Conservation (phyloP, 768 basidiomycete species). For the Termitomyces sp. region DNA sequence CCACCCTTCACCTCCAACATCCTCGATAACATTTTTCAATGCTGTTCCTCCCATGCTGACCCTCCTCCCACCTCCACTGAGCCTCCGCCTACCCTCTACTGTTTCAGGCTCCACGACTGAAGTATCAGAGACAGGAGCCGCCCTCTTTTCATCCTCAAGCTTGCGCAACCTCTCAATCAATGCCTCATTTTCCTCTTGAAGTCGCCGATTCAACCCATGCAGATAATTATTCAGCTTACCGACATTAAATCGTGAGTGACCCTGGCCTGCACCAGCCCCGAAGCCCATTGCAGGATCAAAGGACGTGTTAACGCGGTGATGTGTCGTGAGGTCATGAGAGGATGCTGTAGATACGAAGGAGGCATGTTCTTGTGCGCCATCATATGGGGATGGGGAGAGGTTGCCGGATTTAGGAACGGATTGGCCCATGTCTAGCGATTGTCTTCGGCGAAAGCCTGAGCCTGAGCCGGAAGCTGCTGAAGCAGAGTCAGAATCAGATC, state of each 20-base stretch:
- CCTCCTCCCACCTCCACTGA: constrained; percentile 38
- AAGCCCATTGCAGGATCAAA: constrained; percentile 82
- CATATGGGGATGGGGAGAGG: constrained; percentile 39
- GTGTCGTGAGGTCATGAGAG: constrained; percentile 82
- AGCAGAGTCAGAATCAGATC: constrained; percentile 29
- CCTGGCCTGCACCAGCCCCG: constrained; percentile 56
- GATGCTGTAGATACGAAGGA: constrained; percentile 82
- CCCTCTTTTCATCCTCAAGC: constrained; percentile 45
- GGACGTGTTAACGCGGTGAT: constrained; percentile 78
- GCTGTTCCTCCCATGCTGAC: constrained; percentile 46
- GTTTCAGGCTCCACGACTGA: constrained; percentile 16
- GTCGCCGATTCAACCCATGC: constrained; percentile 74
- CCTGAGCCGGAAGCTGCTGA: constrained; percentile 18
- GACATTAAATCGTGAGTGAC: constrained; percentile 77
- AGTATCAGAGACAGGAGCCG: constrained; percentile 18
- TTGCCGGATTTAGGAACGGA: constrained; percentile 26
- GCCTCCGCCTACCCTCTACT: constrained; percentile 23
- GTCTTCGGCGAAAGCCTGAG: constrained; percentile 13
- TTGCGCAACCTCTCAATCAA: constrained; percentile 49
- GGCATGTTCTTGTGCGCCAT: constrained; percentile 45
- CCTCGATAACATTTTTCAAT: constrained; percentile 60
- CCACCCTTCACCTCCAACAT: constrained; percentile 60
- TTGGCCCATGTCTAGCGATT: constrained; percentile 12
- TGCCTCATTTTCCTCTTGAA: constrained; percentile 81
- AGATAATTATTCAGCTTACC: constrained; percentile 82